Conservation (phyloP, 805 yeast genomes). For the Saccharomyces cerevisiae region DNA sequence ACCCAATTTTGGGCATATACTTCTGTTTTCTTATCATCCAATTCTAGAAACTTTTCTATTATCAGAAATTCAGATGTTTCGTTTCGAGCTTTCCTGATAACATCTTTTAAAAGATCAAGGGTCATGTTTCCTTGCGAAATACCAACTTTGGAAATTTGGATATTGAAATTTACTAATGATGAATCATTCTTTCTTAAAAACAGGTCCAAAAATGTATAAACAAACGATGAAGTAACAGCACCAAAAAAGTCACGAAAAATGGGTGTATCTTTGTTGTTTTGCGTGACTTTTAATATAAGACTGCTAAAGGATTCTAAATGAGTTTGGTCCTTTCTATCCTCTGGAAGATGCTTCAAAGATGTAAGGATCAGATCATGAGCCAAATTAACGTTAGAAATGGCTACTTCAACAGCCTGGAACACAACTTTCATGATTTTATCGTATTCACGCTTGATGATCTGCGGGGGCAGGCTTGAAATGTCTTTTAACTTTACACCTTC, state of each 20-base stretch:
- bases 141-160: background rate
- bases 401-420: slow-evolving; percentile 3
- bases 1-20: slow-evolving; percentile 18
- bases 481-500: slow-evolving; percentile 15
- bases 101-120: slow-evolving; percentile 9
- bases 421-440: slow-evolving; percentile 6
- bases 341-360: slow-evolving; percentile 6
- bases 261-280: background rate
- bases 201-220: background rate
- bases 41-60: slow-evolving; percentile 9
- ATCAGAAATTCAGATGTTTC: slow-evolving; percentile 10
- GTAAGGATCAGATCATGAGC: slow-evolving; percentile 4
- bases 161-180: background rate
- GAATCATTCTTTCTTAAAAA: background rate
- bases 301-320: slow-evolving; percentile 2
- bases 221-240: background rate
- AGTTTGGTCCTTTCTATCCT: background rate
- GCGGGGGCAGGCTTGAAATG: slow-evolving; percentile 11
- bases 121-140: background rate
- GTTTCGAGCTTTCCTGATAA: slow-evolving; percentile 5
- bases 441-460: slow-evolving; percentile 6
- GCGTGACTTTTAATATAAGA: background rate
- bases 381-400: slow-evolving; percentile 2
- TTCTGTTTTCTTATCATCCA: slow-evolving; percentile 6
- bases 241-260: background rate